phyloP scores from a whole-genome alignment of 371 early-diverging fungal genomes.

The Mucor plumbeus region DNA sequence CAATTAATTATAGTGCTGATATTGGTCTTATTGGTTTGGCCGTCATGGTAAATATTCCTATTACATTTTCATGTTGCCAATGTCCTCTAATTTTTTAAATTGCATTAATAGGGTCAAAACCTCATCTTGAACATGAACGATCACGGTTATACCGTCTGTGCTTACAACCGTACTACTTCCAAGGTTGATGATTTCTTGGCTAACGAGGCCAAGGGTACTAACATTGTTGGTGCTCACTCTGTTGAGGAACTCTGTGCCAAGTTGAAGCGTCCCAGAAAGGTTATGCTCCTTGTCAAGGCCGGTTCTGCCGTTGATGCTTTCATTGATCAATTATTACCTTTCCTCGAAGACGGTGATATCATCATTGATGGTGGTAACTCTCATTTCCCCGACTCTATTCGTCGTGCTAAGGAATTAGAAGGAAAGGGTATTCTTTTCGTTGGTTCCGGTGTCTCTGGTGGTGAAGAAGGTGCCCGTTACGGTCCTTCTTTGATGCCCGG shows the following conservation, averaged over 20 bases:
- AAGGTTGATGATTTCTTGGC: constrained; percentile 95
- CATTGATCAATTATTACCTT: constrained; percentile 86
- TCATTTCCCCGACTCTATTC: constrained; percentile 96
- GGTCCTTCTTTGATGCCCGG: constrained; percentile 99
- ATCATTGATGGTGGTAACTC: constrained; percentile 99
- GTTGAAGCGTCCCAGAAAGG: constrained; percentile 94
- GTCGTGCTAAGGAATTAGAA: constrained; percentile 87
- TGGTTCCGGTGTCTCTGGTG: constrained; percentile 99
- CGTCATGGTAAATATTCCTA: constrained; percentile 86
- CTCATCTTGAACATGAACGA: constrained; percentile 98
- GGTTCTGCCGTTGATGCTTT: constrained; percentile 96
- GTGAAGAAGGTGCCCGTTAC: constrained; percentile 99
- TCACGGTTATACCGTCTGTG: constrained; percentile 92
- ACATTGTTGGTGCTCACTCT: constrained; percentile 92
- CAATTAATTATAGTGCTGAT: constrained; percentile 78
- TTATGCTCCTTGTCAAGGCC: constrained; percentile 98
- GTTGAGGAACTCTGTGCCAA: constrained; percentile 91
- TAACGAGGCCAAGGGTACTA: constrained; percentile 97
- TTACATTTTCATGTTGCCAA: neutral
- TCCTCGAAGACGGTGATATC: constrained; percentile 92
- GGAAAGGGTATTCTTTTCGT: constrained; percentile 92
- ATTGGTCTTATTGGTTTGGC: constrained; percentile 99
- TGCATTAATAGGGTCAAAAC: constrained; percentile 85
- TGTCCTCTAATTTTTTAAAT: neutral
- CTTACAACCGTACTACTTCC: constrained; percentile 96